phyloP scores from a whole-genome alignment of 495 filamentous ascomycete species.

The Aspergillus cavernicola region DNA sequence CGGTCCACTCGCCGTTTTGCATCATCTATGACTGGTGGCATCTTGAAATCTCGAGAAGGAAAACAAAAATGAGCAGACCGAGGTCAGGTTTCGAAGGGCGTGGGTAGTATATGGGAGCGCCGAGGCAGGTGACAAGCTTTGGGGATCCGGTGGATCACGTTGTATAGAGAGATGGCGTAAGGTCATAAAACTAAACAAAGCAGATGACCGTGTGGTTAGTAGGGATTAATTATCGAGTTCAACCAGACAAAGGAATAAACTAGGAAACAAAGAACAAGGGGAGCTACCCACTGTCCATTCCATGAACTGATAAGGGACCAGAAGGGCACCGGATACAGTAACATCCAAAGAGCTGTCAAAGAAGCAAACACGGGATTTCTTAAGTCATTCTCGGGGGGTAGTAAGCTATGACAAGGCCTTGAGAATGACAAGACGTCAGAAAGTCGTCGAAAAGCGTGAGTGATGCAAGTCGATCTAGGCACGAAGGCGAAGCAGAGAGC shows the following conservation, averaged over 20 bases:
- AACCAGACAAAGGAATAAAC: not conserved
- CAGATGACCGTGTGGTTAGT: slow-evolving; percentile 12
- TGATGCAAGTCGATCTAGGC: slow-evolving; percentile 12
- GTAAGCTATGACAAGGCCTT: not conserved
- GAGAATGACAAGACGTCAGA: slow-evolving; percentile 5
- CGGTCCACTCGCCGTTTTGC: slow-evolving; percentile 30
- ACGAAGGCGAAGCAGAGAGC: slow-evolving; percentile 11
- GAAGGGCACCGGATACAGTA: not conserved
- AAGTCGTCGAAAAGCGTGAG: slow-evolving; percentile 7
- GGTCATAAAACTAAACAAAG: slow-evolving; percentile 6
- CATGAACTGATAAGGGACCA: slow-evolving; percentile 17
- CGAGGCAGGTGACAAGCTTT: slow-evolving; percentile 12
- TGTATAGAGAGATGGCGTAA: slow-evolving; percentile 5
- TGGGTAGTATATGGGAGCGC: not conserved
- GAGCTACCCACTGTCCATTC: slow-evolving; percentile 5
- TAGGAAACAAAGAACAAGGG: slow-evolving; percentile 9
- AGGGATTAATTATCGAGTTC: not conserved
- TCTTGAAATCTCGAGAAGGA: slow-evolving; percentile 17
- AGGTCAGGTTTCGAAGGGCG: not conserved
- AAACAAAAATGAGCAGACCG: not conserved
- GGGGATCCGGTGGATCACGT: slow-evolving; percentile 5
- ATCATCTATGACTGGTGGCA: slow-evolving; percentile 34
- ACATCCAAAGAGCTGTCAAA: slow-evolving; percentile 15
- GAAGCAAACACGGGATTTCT: not conserved
- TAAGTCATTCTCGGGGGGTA: slow-evolving; percentile 14